These are phyloP conservation scores for Sclerotinia subarctica DNA, from an alignment of 2,329 filamentous ascomycete species.

Conservation along the genomic window DNA sequence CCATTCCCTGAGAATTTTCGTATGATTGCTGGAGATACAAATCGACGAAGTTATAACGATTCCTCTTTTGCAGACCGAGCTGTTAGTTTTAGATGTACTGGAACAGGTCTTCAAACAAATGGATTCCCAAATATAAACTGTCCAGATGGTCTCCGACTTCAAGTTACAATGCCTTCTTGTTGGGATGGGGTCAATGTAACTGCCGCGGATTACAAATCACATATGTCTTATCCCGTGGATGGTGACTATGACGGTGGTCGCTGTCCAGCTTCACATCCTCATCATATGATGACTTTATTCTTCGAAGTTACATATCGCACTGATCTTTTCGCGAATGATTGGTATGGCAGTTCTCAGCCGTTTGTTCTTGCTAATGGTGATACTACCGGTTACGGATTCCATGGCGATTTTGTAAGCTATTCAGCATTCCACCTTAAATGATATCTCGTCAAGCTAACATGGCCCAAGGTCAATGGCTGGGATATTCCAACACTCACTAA, in stretches of 20 bases:
- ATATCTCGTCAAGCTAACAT: background rate
- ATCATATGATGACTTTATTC: conserved; percentile 56
- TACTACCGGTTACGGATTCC: conserved; percentile 21
- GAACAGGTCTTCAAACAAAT: conserved; percentile 44
- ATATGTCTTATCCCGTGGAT: conserved; percentile 51
- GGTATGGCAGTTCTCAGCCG: conserved; percentile 53
- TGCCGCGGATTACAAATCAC: conserved; percentile 52
- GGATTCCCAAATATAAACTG: conserved; percentile 55
- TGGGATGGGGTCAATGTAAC: conserved; percentile 61
- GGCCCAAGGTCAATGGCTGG: conserved; percentile 17
- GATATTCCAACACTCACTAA: conserved; percentile 17
- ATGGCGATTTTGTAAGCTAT: conserved; percentile 20
- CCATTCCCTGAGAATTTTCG: conserved; percentile 42
- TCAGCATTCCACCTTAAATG: background rate
- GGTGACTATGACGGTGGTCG: conserved; percentile 42
- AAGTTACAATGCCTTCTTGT: conserved; percentile 57
- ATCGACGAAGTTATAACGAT: conserved; percentile 15
- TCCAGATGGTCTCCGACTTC: conserved; percentile 49
- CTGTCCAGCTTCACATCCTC: conserved; percentile 51
- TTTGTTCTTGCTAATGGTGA: conserved; percentile 21
- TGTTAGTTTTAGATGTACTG: conserved; percentile 52
- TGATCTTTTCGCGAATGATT: conserved; percentile 55
- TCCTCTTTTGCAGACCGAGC: conserved; percentile 16
- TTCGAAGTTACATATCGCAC: conserved; percentile 58
- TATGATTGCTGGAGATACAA: conserved; percentile 45